These are phyloP conservation scores for Penicilliopsis zonata DNA, from an alignment of 495 filamentous ascomycete genomes.

Conservation along the genomic window DNA sequence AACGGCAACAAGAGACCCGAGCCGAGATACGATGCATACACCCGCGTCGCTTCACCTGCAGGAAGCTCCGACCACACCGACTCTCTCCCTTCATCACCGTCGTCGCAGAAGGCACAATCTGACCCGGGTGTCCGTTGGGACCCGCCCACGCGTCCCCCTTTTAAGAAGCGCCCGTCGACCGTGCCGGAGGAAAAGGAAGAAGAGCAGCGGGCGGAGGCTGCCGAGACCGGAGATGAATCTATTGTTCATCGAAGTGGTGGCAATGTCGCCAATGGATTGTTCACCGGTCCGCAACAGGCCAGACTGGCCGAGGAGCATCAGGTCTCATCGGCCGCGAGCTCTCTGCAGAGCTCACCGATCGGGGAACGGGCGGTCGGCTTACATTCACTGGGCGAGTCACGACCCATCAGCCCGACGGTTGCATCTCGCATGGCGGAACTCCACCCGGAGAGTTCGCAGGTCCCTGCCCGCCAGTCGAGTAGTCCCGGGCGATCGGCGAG, in stretches of 20 bases:
- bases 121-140: background rate
- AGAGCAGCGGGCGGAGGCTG: slow-evolving; percentile 26
- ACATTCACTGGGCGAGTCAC: no score
- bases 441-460: slow-evolving; percentile 7
- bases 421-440: slow-evolving; percentile 5
- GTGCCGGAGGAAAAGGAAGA: slow-evolving; percentile 49
- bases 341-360: no score
- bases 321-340: background rate
- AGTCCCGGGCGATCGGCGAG: slow-evolving; percentile 61
- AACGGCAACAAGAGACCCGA: background rate
- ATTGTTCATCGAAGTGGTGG: background rate
- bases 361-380: no score
- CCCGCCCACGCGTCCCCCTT: slow-evolving; percentile 9
- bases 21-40: slow-evolving; percentile 1
- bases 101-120: background rate
- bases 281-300: background rate
- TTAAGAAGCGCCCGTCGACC: slow-evolving; percentile 45
- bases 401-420: background rate
- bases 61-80: slow-evolving; percentile 1
- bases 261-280: background rate
- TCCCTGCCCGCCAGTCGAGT: slow-evolving; percentile 28
- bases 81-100: background rate
- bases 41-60: no score
- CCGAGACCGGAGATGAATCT: slow-evolving; percentile 6
- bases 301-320: background rate